Base-by-base conservation (phyloP, 2,329 filamentous ascomycete genomes). In the Colletotrichum higginsianum region DNA sequence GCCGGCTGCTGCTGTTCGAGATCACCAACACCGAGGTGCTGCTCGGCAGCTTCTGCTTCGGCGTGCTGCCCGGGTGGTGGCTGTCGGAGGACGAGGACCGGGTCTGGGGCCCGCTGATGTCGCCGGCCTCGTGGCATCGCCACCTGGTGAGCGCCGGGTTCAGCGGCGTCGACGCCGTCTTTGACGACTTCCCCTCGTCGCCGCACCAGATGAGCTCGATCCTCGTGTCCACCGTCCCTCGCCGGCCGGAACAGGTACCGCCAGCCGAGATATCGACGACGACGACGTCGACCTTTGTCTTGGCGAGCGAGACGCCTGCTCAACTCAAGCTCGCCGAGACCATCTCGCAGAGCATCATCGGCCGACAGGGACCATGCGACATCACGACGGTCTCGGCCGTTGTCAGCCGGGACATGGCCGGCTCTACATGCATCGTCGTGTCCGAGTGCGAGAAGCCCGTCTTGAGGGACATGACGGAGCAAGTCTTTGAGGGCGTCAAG, bases 11-110 rank as follows among this genome's bases (percentile, higher is more conserved):
- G 4, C 71, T 81, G 4, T 74, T 79, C 18, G 80, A 81, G 53
- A 74, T 77, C 13, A 79, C 77, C 1, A 74, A 75, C 46, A 61
- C 60, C 1, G 62, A 56, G 3, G 55, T 73, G 3, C 55, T 77
- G 2, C 60, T 74, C 6, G 67, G 66, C 16, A 69, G 72, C 53
- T 74, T 78, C 66, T 74, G 72, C 66, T 80, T 80, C 58, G 79
- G 79, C 3, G 72, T 75, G 2, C 73, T 80, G 2, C 76, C 77
- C 2, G 79, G 79, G 1, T 81, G 79, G 79, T 80, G 79, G 79
- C 73, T 80, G 16, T 75, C 76, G 0, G 75, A 77, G 38, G 78
- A 79, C 57, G 66, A 75, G n/a, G 74, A 79, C 57, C 67, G 78
- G 26, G 47, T 53, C 40, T 73, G 69, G 57, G 76, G 76, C 1